These are phyloP conservation scores for Lagenidium giganteum DNA, from an alignment of 352 stramenopile genomes.

Conservation along the genomic window DNA sequence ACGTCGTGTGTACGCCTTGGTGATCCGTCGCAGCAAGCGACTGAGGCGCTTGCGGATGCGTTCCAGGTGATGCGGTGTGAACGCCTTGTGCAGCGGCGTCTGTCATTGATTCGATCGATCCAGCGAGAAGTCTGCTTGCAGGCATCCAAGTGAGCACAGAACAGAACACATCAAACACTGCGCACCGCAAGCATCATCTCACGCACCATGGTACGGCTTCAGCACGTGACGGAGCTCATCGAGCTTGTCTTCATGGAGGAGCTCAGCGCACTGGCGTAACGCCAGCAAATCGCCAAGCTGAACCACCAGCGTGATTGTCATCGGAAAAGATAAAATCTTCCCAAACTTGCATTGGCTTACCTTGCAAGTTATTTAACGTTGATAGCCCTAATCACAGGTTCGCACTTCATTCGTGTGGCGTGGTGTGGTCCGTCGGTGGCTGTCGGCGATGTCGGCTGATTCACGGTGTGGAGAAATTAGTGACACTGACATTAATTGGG, in stretches of 20 bases:
- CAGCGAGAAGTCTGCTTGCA: conserved; percentile 45
- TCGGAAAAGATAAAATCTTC: no score
- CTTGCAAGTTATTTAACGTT: no score
- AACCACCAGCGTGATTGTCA: no score
- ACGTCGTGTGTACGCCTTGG: conserved; percentile 87
- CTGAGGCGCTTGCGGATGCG: conserved; percentile 93
- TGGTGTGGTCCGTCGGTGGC: no score
- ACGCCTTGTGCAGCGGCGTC: conserved; percentile 63
- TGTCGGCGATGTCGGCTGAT: no score
- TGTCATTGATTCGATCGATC: conserved; percentile 29
- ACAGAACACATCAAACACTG: background rate
- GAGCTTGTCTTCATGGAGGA: conserved; percentile 70
- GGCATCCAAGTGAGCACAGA: no score
- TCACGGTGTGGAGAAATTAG: no score
- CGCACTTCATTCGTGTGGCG: no score
- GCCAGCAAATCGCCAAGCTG: conserved; percentile 1
- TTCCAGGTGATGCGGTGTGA: conserved; percentile 86
- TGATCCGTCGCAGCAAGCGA: conserved; percentile 92
- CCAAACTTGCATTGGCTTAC: no score
- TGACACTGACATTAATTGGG: no score
- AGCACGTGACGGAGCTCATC: conserved; percentile 66
- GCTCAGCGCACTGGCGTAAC: conserved; percentile 61
- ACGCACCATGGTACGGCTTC: conserved; percentile 49
- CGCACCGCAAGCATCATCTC: no score
- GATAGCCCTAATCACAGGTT: no score